Evolutionary conservation across 768 basidiomycete genomes (phyloP), one percentile per base, ranked within the genome.

Genomic region (Mycena haematopus): DNA sequence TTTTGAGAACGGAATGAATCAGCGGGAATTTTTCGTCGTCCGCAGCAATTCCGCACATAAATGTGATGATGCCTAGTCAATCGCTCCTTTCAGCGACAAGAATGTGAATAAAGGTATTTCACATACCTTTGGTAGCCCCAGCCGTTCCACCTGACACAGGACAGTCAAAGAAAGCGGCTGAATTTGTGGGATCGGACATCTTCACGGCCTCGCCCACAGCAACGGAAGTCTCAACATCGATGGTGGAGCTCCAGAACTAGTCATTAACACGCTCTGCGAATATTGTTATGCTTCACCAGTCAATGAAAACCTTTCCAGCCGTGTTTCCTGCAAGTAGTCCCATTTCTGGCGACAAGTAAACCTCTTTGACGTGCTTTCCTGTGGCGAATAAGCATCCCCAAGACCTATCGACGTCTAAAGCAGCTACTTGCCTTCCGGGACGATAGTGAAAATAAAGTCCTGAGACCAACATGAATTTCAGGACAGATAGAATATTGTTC

Each of bases 121-220:
- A 9, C 10, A 35, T 21, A 11, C 73, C 79, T 31, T 73, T 75
- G 38, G 70, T 65, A 24, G 80, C 79, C 14, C 78, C 79, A 1
- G 75, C 71, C 8, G 78, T 80, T 3, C 79, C 79, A 0, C 79
- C 79, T 0, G 79, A 79, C 9, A 80, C 78, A 3, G 80, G 80
- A 0, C 78, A 78, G 58, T 81, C 79, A 58, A 73, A 76, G 63
- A 81, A 81, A 25, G 58, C 63, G 17, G 70, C 65, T 24, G 71
- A 65, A 38, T 58, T 33, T 1, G 29, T 24, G 2, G 36, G 53
- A 52, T 69, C 56, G 9, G 75, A 71, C 9, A 64, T 58, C 6
- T 56, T 27, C 3, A 79, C 73, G 14, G 75, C 74, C 51, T 70
- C 63, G 0, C 74, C 75, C 17, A 80, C 70, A 8, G 67, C 68